A percentile compares a stretch with the other conserved stretches of the same genome.
These are phyloP conservation scores for Exserohilum turcica DNA, from an alignment of 2,329 filamentous ascomycete genomes.

Conservation along the genomic window DNA sequence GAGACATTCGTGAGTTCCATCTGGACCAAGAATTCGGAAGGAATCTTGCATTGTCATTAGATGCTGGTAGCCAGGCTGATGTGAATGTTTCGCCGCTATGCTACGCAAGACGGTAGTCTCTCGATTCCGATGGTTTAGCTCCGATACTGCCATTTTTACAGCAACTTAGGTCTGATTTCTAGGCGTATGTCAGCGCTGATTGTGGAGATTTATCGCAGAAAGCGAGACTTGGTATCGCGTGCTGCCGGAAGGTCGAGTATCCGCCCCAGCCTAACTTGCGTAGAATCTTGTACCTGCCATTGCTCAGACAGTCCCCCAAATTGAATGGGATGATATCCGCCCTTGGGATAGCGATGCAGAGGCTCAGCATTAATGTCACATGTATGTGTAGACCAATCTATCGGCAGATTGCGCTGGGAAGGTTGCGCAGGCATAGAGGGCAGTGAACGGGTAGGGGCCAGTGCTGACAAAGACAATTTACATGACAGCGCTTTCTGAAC, in stretches of 20 bases:
- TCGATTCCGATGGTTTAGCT: slow-evolving; percentile 6
- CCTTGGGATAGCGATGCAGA: slow-evolving; percentile 22
- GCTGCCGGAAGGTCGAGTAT: slow-evolving; percentile 32
- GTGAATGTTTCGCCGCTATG: too few relatives aligned
- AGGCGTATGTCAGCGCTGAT: background rate
- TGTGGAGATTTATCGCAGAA: too few relatives aligned
- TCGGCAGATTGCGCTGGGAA: too few relatives aligned
- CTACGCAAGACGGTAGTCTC: slow-evolving; percentile 22
- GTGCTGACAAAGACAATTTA: too few relatives aligned
- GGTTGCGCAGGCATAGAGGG: too few relatives aligned
- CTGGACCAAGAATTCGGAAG: slow-evolving; percentile 51
- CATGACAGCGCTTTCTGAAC: too few relatives aligned
- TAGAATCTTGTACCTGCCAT: slow-evolving; percentile 30
- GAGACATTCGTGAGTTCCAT: slow-evolving; percentile 54
- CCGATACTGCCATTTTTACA: slow-evolving; percentile 28
- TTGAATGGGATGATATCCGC: slow-evolving; percentile 28
- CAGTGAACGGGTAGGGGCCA: too few relatives aligned
- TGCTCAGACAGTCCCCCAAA: slow-evolving; percentile 23
- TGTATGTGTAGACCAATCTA: background rate
- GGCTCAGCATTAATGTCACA: slow-evolving; percentile 27
- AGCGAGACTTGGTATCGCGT: slow-evolving; percentile 9
- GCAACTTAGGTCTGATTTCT: slow-evolving; percentile 29
- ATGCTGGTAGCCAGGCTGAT: slow-evolving; percentile 29
- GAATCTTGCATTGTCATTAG: slow-evolving; percentile 46
- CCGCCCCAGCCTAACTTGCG: slow-evolving; percentile 33